Conservation (phyloP, 768 basidiomycete species). For the Lactarius tabidus region DNA sequence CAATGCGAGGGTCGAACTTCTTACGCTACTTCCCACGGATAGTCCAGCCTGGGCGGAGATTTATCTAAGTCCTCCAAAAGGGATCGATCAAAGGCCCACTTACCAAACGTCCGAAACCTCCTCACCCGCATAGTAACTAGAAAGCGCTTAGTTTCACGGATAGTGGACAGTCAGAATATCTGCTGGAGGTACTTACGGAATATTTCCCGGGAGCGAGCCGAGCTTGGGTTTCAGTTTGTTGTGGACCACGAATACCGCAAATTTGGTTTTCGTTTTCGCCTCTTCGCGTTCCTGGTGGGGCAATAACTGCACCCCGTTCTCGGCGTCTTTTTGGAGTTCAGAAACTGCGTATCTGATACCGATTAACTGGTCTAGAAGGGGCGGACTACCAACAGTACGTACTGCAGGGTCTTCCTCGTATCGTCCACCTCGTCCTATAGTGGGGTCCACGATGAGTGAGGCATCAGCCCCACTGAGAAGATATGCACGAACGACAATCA, state of each 20-base stretch:
- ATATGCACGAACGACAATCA: conserved; percentile 67
- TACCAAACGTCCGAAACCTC: conserved; percentile 73
- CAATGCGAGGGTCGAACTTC: conserved; percentile 29
- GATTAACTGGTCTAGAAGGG: conserved; percentile 1
- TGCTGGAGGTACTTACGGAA: conserved; percentile 45
- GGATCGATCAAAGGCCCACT: conserved; percentile 31
- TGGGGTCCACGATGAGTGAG: conserved; percentile 22
- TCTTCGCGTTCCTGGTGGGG: conserved; percentile 74
- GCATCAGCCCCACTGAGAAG: background rate
- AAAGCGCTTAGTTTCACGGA: conserved; percentile 27
- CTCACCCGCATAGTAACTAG: conserved; percentile 73
- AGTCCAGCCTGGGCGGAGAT: conserved; percentile 58
- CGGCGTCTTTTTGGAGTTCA: conserved; percentile 89
- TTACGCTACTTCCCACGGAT: conserved; percentile 79
- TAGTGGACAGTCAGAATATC: conserved; percentile 6
- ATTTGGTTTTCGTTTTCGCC: conserved; percentile 67
- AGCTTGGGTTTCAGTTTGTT: conserved; percentile 89
- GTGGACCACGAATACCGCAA: conserved; percentile 92
- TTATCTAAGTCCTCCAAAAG: background rate
- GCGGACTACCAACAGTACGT: conserved; percentile 29
- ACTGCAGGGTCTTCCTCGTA: conserved; percentile 86
- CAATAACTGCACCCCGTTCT: conserved; percentile 55
- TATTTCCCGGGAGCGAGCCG: conserved; percentile 63
- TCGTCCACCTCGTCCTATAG: conserved; percentile 83
- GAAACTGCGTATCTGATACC: conserved; percentile 73